Evolutionary conservation across 192 early-diverging fungal genomes (phyloP).

Genomic region (Spinellus fusiger): DNA sequence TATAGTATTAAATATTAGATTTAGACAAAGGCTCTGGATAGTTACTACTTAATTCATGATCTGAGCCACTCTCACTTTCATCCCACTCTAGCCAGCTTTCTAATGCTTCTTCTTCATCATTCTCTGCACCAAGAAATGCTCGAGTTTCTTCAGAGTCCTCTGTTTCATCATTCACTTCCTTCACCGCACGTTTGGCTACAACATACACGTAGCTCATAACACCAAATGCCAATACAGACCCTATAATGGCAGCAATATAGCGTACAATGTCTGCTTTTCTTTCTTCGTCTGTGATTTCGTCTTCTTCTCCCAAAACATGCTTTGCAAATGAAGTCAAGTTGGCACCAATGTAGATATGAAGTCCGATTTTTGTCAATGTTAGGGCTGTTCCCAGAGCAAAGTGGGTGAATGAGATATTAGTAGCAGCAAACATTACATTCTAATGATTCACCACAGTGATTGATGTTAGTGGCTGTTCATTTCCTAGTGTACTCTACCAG

Average conservation of each 20-base stretch:
- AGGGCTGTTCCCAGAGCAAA: conserved; percentile 48
- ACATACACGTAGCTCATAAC: conserved; percentile 46
- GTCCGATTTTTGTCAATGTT: conserved; percentile 47
- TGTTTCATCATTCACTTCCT: conserved; percentile 27
- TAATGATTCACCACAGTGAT: background rate
- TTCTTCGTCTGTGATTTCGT: conserved; percentile 7
- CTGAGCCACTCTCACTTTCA: background rate
- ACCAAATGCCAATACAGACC: conserved; percentile 34
- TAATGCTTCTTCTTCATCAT: conserved; percentile 1
- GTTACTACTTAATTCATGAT: background rate
- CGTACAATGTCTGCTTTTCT: conserved; percentile 18
- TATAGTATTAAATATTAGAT: background rate
- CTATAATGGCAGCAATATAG: conserved; percentile 15
- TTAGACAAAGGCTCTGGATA: background rate
- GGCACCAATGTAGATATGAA: conserved; percentile 59
- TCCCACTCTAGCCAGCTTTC: background rate
- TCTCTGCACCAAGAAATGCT: conserved; percentile 11
- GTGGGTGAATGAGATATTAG: conserved; percentile 40
- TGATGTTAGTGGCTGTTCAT: background rate
- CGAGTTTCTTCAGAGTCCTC: conserved; percentile 9
- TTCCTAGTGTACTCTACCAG: conserved; percentile 23
- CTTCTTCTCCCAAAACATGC: conserved; percentile 26
- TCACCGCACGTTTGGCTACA: conserved; percentile 36
- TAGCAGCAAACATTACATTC: conserved; percentile 51
- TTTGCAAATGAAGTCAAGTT: conserved; percentile 45